A percentile compares a stretch with the other conserved stretches of the same genome.
phyloP scores from a whole-genome alignment of 1,284 basidiomycete genomes.

The Tylopilus sp. region DNA sequence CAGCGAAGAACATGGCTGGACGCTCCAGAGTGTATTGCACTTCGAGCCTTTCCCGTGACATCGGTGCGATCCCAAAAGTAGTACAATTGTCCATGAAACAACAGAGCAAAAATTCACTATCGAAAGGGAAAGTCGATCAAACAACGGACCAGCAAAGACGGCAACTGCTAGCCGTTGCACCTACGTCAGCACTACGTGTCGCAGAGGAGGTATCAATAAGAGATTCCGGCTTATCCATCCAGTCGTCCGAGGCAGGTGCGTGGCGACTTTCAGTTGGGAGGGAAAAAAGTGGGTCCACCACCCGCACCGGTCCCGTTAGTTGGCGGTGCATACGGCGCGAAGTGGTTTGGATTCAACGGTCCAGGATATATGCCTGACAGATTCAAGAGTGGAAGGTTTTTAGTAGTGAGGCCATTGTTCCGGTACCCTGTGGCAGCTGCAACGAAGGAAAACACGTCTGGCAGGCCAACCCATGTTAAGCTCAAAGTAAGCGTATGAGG shows the following conservation, averaged over 20 bases:
- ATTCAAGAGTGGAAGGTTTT: conserved; percentile 33
- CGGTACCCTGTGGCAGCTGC: conserved; percentile 38
- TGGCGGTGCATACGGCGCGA: conserved; percentile 42
- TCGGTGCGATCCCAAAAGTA: too few relatives aligned
- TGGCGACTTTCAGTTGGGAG: conserved; percentile 11
- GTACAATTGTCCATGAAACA: too few relatives aligned
- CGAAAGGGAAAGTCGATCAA: too few relatives aligned
- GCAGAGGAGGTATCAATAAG: not conserved
- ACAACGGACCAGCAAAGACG: too few relatives aligned
- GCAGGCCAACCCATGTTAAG: not conserved
- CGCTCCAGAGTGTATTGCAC: too few relatives aligned
- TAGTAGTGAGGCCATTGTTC: conserved; percentile 27
- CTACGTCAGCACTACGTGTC: not conserved
- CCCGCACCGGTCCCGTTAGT: conserved; percentile 37
- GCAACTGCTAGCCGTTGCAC: too few relatives aligned
- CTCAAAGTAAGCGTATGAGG: too few relatives aligned
- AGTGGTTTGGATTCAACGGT: conserved; percentile 35
- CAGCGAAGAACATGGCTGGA: too few relatives aligned
- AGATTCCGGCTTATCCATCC: not conserved
- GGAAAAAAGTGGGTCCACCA: conserved; percentile 39
- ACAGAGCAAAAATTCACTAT: too few relatives aligned
- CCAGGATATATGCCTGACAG: conserved; percentile 29
- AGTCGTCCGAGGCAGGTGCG: not conserved
- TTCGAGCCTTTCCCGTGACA: too few relatives aligned
- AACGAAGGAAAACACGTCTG: conserved; percentile 48